Evolutionary conservation across 768 basidiomycete genomes (phyloP), one percentile per base, ranked within the genome.

Genomic region (Hygrocybe punicea): DNA sequence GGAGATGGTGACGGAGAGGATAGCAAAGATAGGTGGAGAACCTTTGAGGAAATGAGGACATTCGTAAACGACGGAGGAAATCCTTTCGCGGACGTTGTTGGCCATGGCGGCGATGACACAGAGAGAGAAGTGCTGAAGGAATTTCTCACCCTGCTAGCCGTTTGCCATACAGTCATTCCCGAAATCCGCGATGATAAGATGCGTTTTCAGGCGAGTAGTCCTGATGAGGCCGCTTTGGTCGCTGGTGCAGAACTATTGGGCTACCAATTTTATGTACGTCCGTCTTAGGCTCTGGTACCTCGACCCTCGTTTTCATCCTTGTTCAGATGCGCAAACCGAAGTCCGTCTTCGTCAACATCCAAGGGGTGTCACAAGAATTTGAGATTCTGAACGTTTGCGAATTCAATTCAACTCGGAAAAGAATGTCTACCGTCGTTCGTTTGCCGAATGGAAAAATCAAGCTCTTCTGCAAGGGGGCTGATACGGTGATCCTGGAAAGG

Each of bases 131-230:
- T 86, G 17, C 71, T 89, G 44, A 71, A 76, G 58, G 89, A 93
- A 65, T 88, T 93, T 58, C 69, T 98, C 65, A 84, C 87, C 0
- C 78, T 98, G 19, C 78, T 98, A 50, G 89, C 96, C 2, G 94
- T 98, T 34, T 99, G 97, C 62, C 97, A 99, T 67, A 98, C 97
- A 1, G 97, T 99, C 63, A 98, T 98, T 65, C 97, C 97, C 2
- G 97, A 98, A 73, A 73, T 86, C 53, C 85, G 81, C 63, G 84
- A 91, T 58, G 94, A 83, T n/a, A 96, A 94, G 78, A 89, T 91
- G 60, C 77, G 87, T 9, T 99, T 87, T 66, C 97, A 99, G 70
- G 97, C 97, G 2, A 95, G 92, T 60, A 96, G 93, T 76, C 97
- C 97, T 0, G 97, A 98, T 66, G 96, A 99, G 71, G 97, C 94